Evolutionary conservation across 768 basidiomycete genomes (phyloP).

Genomic region (Holtermanniella nyarrowii): DNA sequence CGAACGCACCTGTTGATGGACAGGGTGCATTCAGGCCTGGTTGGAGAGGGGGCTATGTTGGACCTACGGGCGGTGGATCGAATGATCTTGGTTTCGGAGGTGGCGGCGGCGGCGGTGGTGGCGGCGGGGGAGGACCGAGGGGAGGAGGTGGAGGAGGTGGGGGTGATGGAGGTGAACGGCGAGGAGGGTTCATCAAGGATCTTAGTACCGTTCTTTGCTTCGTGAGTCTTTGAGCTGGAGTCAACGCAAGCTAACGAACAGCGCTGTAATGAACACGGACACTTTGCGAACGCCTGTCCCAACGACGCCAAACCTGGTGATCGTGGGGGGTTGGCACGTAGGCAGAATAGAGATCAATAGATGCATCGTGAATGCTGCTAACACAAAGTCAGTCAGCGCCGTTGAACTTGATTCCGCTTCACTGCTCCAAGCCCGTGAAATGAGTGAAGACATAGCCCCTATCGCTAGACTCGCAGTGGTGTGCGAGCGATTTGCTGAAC

Average conservation of each 20-base stretch:
- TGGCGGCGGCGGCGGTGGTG: slow-evolving; percentile 12
- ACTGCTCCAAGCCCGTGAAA: too few relatives aligned
- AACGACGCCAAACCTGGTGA: slow-evolving; percentile 86
- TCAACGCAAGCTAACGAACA: slow-evolving; percentile 1
- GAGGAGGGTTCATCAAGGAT: slow-evolving; percentile 35
- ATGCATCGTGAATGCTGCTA: too few relatives aligned
- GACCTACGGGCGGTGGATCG: slow-evolving; percentile 9
- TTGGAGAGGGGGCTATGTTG: slow-evolving; percentile 30
- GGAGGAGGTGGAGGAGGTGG: slow-evolving; percentile 44
- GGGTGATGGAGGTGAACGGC: slow-evolving; percentile 6
- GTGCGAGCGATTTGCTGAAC: too few relatives aligned
- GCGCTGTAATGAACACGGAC: slow-evolving; percentile 83
- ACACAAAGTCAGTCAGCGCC: too few relatives aligned
- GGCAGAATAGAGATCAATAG: slow-evolving; percentile 9
- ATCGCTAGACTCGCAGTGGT: too few relatives aligned
- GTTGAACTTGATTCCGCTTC: too few relatives aligned
- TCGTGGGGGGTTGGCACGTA: slow-evolving; percentile 56
- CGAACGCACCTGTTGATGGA: slow-evolving; percentile 34
- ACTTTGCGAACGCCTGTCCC: slow-evolving; percentile 88
- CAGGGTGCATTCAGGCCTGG: slow-evolving; percentile 30
- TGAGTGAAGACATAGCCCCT: too few relatives aligned
- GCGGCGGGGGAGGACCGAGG: slow-evolving; percentile 42
- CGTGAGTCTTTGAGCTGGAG: slow-evolving; percentile 16
- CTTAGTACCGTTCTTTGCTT: slow-evolving; percentile 38
- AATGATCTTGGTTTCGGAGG: slow-evolving; percentile 13